Evolutionary conservation across 805 yeast species (phyloP), one percentile per base, ranked within the genome.

Genomic region (Sugiyamaella lignohabitans): DNA sequence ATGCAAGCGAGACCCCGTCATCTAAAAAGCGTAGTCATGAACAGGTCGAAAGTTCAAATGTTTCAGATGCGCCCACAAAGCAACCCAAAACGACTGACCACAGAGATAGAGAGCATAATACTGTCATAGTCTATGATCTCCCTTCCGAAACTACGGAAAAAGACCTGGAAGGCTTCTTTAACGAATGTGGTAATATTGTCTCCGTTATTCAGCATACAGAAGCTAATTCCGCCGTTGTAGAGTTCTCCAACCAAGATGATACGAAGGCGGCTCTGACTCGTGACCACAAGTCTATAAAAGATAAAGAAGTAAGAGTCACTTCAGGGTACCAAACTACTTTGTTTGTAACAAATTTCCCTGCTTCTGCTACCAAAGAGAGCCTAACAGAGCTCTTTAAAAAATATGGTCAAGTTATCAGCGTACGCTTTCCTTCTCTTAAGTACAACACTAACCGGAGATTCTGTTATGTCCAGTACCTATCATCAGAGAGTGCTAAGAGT

Each of bases 341-440:
- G 1, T 87, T 87, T 82, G 79, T 81, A 1, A 76, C 89, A 0
- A 86, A 86, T 56, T 85, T 75, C 55, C 88, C 94, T 0, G 82
- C 86, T 1, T 56, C 65, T 1, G 74, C 60, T 48, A 68, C 71
- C 0, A 66, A 67, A 20, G 62, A 60, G 0, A 65, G 70, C 3
- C 43, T 87, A 0, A 54, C 56, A 14, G 51, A 56, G 0, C 18
- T 75, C 8, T 80, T 85, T 56, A 47, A 58, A 0, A 39, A 61
- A 2, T 58, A 56, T 36, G 79, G 80, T 0, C 51, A 63, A 1
- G 58, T 79, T 2, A 50, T 76, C 1, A 73, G 76, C 43, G 64
- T 82, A 0, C 65, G 95, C 43, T 67, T 84, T 29, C 95, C 95
- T 0, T 74, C 85, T 0, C 72, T 80, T 48, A 71, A 70, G 39